These are phyloP conservation scores for Cystofilobasidium bisporidii DNA, from an alignment of 768 basidiomycete species.

Conservation along the genomic window DNA sequence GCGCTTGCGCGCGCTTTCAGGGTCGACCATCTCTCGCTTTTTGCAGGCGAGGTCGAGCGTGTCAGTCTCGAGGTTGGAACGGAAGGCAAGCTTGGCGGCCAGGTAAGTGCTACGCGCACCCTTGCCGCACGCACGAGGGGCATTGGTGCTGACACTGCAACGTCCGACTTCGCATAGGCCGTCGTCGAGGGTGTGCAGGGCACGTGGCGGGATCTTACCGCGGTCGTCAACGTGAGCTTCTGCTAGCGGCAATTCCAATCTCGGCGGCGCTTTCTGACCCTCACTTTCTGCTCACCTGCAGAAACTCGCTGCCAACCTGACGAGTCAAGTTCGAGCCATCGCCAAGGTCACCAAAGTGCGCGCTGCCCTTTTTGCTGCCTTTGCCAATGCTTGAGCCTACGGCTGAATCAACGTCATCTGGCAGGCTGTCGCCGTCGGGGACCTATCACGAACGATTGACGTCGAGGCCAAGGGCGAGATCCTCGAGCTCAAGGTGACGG, in stretches of 20 bases:
- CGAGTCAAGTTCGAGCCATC: slow-evolving; percentile 62
- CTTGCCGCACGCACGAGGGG: no score
- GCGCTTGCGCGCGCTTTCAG: background rate
- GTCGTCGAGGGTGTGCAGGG: slow-evolving; percentile 83
- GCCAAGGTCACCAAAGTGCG: slow-evolving; percentile 76
- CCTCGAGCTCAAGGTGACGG: slow-evolving; percentile 53
- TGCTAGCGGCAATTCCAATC: background rate
- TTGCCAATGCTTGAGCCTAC: no score
- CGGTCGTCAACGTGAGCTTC: slow-evolving; percentile 58
- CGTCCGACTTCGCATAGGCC: slow-evolving; percentile 49
- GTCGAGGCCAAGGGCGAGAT: slow-evolving; percentile 82
- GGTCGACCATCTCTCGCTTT: slow-evolving; percentile 68
- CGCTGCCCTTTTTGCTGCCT: no score
- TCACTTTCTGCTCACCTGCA: background rate
- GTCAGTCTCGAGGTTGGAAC: slow-evolving; percentile 49
- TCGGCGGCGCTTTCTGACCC: background rate
- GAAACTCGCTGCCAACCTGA: slow-evolving; percentile 42
- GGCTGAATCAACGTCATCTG: background rate
- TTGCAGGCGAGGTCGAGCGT: slow-evolving; percentile 83
- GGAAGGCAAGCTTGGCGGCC: slow-evolving; percentile 40
- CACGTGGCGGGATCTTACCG: slow-evolving; percentile 82
- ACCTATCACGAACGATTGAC: slow-evolving; percentile 85
- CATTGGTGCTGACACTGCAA: no score
- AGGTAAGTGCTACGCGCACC: background rate
- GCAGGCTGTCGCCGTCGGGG: slow-evolving; percentile 63